Conservation (phyloP, 2,329 filamentous ascomycete genomes). For the Hirsutella minnesotensis region DNA sequence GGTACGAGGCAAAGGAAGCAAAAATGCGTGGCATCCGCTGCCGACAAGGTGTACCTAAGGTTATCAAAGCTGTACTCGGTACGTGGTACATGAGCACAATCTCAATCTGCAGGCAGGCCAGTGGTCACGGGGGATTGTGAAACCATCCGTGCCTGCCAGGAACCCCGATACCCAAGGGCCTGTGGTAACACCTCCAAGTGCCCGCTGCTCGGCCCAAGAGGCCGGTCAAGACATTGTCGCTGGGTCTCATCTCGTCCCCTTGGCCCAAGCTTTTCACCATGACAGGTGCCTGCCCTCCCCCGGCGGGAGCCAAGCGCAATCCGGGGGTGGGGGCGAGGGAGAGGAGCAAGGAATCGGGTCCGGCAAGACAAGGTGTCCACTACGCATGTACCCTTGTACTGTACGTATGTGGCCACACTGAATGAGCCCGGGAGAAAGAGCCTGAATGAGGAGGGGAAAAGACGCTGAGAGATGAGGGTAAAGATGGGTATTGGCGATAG, state of each 20-base stretch:
- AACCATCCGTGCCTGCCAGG: not conserved
- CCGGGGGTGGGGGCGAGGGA: not conserved
- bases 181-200: not conserved
- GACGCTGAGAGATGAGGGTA: too few relatives aligned
- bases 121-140: not conserved
- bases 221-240: not conserved
- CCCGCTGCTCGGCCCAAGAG: not conserved
- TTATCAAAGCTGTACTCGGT: too few relatives aligned
- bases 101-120: not conserved
- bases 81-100: too few relatives aligned
- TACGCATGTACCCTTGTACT: too few relatives aligned
- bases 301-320: not conserved
- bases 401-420: too few relatives aligned
- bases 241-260: not conserved
- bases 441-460: too few relatives aligned
- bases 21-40: not conserved
- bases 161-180: not conserved
- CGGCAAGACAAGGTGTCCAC: not conserved
- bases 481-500: too few relatives aligned
- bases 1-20: not conserved
- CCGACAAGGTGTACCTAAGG: too few relatives aligned
- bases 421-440: too few relatives aligned
- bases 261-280: too few relatives aligned
- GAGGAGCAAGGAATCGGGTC: not conserved
- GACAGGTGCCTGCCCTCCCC: not conserved